These are phyloP conservation scores for Mortierella sp. DNA, from an alignment of 371 early-diverging fungal species.

Conservation along the genomic window DNA sequence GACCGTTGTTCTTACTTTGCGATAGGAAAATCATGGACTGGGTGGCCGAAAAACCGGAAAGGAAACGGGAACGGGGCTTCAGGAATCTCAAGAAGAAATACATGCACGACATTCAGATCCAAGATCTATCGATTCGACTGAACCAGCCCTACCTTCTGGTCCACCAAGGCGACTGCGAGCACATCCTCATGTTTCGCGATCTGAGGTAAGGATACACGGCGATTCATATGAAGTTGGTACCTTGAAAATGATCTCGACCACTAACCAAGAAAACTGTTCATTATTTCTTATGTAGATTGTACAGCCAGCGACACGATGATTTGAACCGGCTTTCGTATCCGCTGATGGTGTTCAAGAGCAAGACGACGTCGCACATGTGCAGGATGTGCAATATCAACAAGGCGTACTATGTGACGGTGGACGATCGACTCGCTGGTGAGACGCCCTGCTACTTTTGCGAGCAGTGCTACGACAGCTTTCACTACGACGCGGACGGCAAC, in stretches of 20 bases:
- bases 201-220: conserved; percentile 58
- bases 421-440: conserved; percentile 78
- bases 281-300: conserved; percentile 24
- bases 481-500: conserved; percentile 71
- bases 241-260: no score
- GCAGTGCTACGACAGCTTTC: conserved; percentile 79
- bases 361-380: conserved; percentile 69
- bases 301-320: conserved; percentile 59
- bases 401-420: conserved; percentile 75
- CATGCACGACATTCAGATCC: conserved; percentile 70
- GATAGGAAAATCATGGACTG: conserved; percentile 55
- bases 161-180: conserved; percentile 84
- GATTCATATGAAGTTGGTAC: not conserved
- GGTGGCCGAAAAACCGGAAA: conserved; percentile 48
- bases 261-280: not conserved
- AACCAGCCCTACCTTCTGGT: conserved; percentile 75
- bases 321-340: conserved; percentile 65
- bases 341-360: conserved; percentile 17
- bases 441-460: conserved; percentile 86
- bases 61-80: conserved; percentile 17
- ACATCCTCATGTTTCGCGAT: conserved; percentile 75
- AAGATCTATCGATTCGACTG: conserved; percentile 68
- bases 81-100: conserved; percentile 28
- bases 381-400: conserved; percentile 76
- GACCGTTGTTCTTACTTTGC: not conserved